Conservation (phyloP, 1,284 basidiomycete species). For the Tilletia caries region DNA sequence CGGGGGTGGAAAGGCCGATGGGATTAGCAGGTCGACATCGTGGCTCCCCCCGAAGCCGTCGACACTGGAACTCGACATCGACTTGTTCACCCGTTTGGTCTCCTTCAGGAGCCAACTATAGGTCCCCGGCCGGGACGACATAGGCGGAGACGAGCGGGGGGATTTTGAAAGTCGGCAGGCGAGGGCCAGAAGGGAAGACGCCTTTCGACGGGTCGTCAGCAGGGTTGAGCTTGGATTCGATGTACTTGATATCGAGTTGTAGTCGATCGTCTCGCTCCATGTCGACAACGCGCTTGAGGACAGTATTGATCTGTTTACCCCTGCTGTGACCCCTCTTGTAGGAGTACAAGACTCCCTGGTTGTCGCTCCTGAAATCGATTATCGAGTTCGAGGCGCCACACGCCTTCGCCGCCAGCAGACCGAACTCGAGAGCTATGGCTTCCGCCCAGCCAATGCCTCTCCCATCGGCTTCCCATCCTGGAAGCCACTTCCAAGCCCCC, state of each 20-base stretch:
- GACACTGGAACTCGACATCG: too few species aligned
- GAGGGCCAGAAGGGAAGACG: not conserved
- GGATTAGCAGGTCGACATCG: not conserved
- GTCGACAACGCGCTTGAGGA: not conserved
- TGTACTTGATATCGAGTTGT: too few species aligned
- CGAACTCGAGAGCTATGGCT: not conserved
- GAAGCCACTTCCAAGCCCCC: not conserved
- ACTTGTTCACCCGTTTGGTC: too few species aligned
- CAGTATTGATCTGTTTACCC: not conserved
- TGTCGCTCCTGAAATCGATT: not conserved
- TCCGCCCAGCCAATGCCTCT: not conserved
- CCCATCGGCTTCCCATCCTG: not conserved
- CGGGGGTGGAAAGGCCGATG: not conserved
- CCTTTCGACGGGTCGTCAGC: not conserved
- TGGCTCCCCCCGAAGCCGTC: too few species aligned
- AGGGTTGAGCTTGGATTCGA: too few species aligned
- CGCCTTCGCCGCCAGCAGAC: not conserved
- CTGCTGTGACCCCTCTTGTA: not conserved
- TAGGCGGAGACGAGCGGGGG: too few species aligned
- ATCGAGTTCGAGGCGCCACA: not conserved
- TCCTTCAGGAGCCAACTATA: too few species aligned
- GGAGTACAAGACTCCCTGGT: not conserved
- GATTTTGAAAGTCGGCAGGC: not conserved
- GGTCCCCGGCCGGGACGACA: too few species aligned
- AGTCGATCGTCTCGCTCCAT: too few species aligned